phyloP scores from a whole-genome alignment of 1,284 basidiomycete species.

The Ceratobasidium sp. region DNA sequence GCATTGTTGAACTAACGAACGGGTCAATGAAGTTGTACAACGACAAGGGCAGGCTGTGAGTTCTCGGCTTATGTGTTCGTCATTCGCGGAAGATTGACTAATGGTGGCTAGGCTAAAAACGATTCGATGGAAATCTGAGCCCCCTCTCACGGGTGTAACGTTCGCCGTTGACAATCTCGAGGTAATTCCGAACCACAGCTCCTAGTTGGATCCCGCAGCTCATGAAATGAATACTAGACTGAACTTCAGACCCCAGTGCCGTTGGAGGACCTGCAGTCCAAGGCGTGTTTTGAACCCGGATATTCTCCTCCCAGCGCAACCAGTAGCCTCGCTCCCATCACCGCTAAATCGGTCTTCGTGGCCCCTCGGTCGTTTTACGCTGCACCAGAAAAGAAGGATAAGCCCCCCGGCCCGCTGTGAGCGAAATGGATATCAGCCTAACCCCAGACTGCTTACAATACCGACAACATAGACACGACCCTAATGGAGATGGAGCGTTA shows the following conservation, averaged over 20 bases:
- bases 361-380: slow-evolving; percentile 52
- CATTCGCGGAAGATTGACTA: not conserved
- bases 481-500: slow-evolving; percentile 79
- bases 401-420: slow-evolving; percentile 60
- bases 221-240: slow-evolving; percentile 15
- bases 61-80: not conserved
- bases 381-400: slow-evolving; percentile 55
- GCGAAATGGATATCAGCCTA: slow-evolving; percentile 52
- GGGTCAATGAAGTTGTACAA: slow-evolving; percentile 37
- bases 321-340: slow-evolving; percentile 30
- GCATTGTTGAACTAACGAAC: slow-evolving; percentile 36
- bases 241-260: slow-evolving; percentile 42
- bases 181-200: not conserved
- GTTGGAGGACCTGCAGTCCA: slow-evolving; percentile 36
- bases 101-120: slow-evolving; percentile 19
- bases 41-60: slow-evolving; percentile 38
- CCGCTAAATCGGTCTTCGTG: slow-evolving; percentile 43
- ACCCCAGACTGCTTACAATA: slow-evolving; percentile 45
- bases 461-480: slow-evolving; percentile 73
- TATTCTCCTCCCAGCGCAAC: slow-evolving; percentile 17
- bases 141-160: slow-evolving; percentile 38
- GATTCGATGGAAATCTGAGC: slow-evolving; percentile 34
- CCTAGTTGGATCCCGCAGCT: not conserved
- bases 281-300: slow-evolving; percentile 29
- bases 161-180: slow-evolving; percentile 40